Evolutionary conservation across 805 yeast genomes (phyloP).

Genomic region (Ogataea neopini): DNA sequence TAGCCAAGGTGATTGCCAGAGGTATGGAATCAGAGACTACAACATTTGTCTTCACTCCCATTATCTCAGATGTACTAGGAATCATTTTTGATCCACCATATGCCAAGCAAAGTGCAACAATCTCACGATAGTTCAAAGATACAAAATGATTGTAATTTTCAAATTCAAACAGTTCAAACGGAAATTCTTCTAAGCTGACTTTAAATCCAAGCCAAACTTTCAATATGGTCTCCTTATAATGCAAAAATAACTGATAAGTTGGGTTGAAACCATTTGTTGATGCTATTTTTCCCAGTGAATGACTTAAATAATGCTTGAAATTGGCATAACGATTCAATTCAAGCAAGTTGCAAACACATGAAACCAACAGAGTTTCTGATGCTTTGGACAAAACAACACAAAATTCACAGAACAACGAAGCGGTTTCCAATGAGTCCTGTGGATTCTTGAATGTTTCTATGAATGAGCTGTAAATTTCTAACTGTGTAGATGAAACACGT

Average conservation of each 20-base stretch:
- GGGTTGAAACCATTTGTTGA: slow-evolving; percentile 11
- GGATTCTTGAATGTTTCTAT: slow-evolving; percentile 36
- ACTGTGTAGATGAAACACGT: slow-evolving; percentile 15
- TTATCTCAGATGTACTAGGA: slow-evolving; percentile 17
- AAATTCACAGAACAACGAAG: slow-evolving; percentile 41
- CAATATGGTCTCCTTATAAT: slow-evolving; percentile 38
- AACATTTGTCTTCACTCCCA: slow-evolving; percentile 3
- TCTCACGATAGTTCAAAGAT: slow-evolving; percentile 35
- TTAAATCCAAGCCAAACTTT: slow-evolving; percentile 45
- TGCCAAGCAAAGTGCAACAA: slow-evolving; percentile 42
- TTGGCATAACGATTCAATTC: slow-evolving; percentile 40
- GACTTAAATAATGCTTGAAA: slow-evolving; percentile 34
- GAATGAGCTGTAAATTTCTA: slow-evolving; percentile 35
- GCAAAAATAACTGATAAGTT: slow-evolving; percentile 32
- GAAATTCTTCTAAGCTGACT: slow-evolving; percentile 38
- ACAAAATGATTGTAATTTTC: slow-evolving; percentile 33
- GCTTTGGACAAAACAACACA: slow-evolving; percentile 35
- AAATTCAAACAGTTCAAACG: slow-evolving; percentile 43
- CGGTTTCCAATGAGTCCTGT: slow-evolving; percentile 39
- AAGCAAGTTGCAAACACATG: slow-evolving; percentile 42
- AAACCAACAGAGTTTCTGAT: slow-evolving; percentile 35
- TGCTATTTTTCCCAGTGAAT: slow-evolving; percentile 32
- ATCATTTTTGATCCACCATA: slow-evolving; percentile 23
- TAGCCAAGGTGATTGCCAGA: slow-evolving; percentile 40
- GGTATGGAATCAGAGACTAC: slow-evolving; percentile 30